Evolutionary conservation across 2,329 filamentous ascomycete species (phyloP).

Genomic region (Curvularia verruculosa): DNA sequence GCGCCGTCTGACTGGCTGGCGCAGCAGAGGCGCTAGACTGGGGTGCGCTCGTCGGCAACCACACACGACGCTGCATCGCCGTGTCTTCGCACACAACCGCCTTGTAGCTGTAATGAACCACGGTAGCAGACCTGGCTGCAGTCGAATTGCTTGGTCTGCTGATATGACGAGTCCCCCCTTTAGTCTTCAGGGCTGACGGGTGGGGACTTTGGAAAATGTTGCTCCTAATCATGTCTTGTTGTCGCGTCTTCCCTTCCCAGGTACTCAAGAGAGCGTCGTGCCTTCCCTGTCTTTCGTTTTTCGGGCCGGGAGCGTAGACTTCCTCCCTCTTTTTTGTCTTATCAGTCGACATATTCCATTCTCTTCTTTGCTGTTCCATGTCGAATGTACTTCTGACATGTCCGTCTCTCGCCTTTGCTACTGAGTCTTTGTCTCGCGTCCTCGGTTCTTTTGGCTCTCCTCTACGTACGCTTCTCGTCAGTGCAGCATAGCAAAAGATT

Average conservation of each 20-base stretch:
- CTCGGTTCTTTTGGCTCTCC: slow-evolving; percentile 9
- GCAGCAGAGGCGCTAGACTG: slow-evolving; percentile 25
- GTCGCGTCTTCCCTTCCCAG: slow-evolving; percentile 18
- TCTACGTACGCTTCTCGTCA: slow-evolving; percentile 2
- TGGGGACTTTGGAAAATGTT: slow-evolving; percentile 13
- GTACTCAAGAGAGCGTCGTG: slow-evolving; percentile 18
- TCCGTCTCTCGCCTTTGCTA: slow-evolving; percentile 5
- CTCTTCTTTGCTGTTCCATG: slow-evolving; percentile 16
- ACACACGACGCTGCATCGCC: slow-evolving; percentile 38
- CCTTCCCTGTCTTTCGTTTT: slow-evolving; percentile 24
- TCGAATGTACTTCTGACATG: slow-evolving; percentile 17
- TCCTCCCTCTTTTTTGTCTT: slow-evolving; percentile 16
- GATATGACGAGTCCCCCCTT: slow-evolving; percentile 13
- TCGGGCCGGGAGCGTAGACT: slow-evolving; percentile 13
- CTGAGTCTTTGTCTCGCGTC: slow-evolving; percentile 5
- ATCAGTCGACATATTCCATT: slow-evolving; percentile 9
- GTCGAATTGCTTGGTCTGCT: slow-evolving; percentile 24
- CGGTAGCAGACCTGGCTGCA: slow-evolving; percentile 14
- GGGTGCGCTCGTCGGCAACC: slow-evolving; percentile 33
- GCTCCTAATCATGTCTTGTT: slow-evolving; percentile 17
- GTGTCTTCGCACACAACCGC: slow-evolving; percentile 26
- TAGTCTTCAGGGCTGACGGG: slow-evolving; percentile 9
- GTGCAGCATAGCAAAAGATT: neutral
- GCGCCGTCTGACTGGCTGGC: slow-evolving; percentile 32
- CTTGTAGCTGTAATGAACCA: slow-evolving; percentile 31